Evolutionary conservation across 2,329 filamentous ascomycete species (phyloP).

Genomic region (Sporothrix dimorphospora): DNA sequence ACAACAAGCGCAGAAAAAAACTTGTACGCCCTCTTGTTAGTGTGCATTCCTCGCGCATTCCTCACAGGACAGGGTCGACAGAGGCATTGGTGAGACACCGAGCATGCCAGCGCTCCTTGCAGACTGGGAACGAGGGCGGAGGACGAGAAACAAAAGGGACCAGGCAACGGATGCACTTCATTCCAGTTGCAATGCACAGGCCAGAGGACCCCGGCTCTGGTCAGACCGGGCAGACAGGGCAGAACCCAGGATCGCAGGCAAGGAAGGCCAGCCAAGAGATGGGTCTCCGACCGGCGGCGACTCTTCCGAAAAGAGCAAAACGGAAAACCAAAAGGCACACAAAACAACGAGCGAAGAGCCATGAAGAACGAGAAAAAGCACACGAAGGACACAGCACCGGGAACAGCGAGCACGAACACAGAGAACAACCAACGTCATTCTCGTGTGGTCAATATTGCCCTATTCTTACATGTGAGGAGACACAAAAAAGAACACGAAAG

Average conservation of each 20-base stretch:
- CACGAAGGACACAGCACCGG: background rate
- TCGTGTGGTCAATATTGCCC: background rate
- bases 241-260: background rate
- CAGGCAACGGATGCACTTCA: background rate
- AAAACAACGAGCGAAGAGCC: background rate
- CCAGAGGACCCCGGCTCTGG: background rate
- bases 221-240: background rate
- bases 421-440: background rate
- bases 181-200: conserved; percentile 4
- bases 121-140: background rate
- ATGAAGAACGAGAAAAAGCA: background rate
- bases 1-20: background rate
- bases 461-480: background rate
- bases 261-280: background rate
- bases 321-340: background rate
- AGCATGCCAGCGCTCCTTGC: conserved; percentile 22
- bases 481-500: background rate
- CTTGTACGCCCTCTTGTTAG: conserved; percentile 9
- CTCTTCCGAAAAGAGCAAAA: conserved; percentile 3
- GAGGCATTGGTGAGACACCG: conserved; percentile 14
- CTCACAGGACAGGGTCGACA: conserved; percentile 10
- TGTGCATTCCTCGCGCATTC: conserved; percentile 13
- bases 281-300: conserved; percentile 13
- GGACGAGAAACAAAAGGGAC: background rate
- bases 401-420: background rate